Conservation (phyloP, 1,139 yeast genomes). For the Kurtzmaniella quercitrusa region DNA sequence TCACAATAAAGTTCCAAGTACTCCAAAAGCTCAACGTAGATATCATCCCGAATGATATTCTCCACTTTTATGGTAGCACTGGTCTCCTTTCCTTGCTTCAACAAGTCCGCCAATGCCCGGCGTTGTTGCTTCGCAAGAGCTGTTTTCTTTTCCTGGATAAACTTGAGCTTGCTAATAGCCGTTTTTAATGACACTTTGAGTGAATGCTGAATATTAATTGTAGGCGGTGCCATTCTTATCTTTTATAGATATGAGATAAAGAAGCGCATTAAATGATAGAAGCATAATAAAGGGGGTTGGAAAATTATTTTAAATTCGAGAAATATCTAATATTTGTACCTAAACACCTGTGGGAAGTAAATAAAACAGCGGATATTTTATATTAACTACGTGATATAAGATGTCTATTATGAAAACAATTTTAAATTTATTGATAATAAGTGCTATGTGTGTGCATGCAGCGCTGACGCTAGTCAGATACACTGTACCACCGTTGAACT, state of each 20-base stretch:
- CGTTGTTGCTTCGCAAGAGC: conserved; percentile 82
- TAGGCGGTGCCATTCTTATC: conserved; percentile 16
- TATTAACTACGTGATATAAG: too few species aligned
- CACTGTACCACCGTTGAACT: too few species aligned
- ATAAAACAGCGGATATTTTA: too few species aligned
- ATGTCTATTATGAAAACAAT: too few species aligned
- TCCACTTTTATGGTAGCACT: conserved; percentile 86
- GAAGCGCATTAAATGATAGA: background rate
- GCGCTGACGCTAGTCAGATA: too few species aligned
- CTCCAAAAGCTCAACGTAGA: conserved; percentile 77
- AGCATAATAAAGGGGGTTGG: too few species aligned
- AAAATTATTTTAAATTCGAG: too few species aligned
- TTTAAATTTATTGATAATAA: too few species aligned
- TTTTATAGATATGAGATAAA: background rate
- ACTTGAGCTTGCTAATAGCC: conserved; percentile 76
- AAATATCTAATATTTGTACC: background rate
- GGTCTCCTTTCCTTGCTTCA: conserved; percentile 69
- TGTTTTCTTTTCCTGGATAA: conserved; percentile 76
- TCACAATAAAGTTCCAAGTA: conserved; percentile 82
- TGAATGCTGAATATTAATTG: conserved; percentile 36
- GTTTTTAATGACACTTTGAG: conserved; percentile 72
- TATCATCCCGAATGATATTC: conserved; percentile 80
- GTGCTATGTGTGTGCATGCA: too few species aligned
- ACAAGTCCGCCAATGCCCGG: conserved; percentile 68
- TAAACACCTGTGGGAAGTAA: too few species aligned